phyloP scores from a whole-genome alignment of 1,284 basidiomycete genomes.

The Sphaerobolus stellatus region DNA sequence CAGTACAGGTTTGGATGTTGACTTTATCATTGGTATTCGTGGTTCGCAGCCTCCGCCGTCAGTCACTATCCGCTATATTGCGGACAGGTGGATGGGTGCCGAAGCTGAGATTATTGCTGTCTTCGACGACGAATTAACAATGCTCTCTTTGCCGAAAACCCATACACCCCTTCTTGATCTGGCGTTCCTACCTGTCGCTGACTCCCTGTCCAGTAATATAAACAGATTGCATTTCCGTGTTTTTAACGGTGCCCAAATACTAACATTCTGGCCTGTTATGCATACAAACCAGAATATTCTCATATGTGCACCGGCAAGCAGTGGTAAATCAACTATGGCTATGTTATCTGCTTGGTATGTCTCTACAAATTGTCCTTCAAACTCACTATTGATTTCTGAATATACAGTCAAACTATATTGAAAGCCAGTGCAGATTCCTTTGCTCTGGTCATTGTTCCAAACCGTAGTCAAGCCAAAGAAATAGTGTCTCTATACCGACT shows the following conservation, averaged over 20 bases:
- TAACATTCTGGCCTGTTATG: constrained; percentile 82
- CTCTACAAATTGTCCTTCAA: not conserved
- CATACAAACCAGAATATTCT: constrained; percentile 73
- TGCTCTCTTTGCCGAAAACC: constrained; percentile 70
- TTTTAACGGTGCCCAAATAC: constrained; percentile 89
- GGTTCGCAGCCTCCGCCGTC: constrained; percentile 55
- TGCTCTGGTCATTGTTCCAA: constrained; percentile 51
- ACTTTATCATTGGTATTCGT: constrained; percentile 80
- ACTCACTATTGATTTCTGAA: constrained; percentile 1
- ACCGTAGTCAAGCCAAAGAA: constrained; percentile 18
- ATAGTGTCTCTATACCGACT: constrained; percentile 1
- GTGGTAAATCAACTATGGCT: constrained; percentile 76
- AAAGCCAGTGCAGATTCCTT: constrained; percentile 44
- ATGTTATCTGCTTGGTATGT: constrained; percentile 10
- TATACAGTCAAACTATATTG: constrained; percentile 49
- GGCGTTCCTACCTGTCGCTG: constrained; percentile 67
- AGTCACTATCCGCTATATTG: constrained; percentile 76
- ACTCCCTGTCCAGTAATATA: constrained; percentile 44
- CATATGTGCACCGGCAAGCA: constrained; percentile 79
- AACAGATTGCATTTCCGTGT: too few relatives aligned
- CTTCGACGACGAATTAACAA: constrained; percentile 66
- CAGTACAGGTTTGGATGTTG: constrained; percentile 60
- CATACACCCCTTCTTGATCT: constrained; percentile 76
- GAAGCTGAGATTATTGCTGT: constrained; percentile 75
- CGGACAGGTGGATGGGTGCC: constrained; percentile 93